phyloP scores from a whole-genome alignment of 495 filamentous ascomycete species.

The Trichocladium uniseriatum region DNA sequence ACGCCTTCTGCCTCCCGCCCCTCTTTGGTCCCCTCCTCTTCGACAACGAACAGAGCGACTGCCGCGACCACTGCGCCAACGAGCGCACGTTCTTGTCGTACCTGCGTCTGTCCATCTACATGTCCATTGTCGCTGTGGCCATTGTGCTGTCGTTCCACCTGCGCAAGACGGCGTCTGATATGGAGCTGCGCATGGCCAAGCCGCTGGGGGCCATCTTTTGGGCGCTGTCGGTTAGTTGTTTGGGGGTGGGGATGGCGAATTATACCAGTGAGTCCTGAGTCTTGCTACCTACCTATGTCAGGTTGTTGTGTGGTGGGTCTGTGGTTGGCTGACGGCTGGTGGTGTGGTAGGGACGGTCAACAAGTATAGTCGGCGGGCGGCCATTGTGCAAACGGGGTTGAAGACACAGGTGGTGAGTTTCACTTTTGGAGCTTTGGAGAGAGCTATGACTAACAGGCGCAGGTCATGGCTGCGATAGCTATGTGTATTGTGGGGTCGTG shows the following conservation, averaged over 20 bases:
- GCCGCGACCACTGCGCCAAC: slow-evolving; percentile 72
- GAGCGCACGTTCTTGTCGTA: slow-evolving; percentile 89
- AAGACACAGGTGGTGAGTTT: slow-evolving; percentile 71
- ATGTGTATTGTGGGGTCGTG: slow-evolving; percentile 73
- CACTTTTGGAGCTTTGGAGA: neutral
- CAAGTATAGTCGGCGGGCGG: slow-evolving; percentile 65
- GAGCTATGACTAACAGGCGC: neutral
- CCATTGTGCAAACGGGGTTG: slow-evolving; percentile 88
- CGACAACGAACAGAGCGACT: slow-evolving; percentile 79
- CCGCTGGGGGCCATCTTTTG: slow-evolving; percentile 88
- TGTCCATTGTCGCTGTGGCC: slow-evolving; percentile 79
- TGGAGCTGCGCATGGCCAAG: slow-evolving; percentile 67
- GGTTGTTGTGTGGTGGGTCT: neutral
- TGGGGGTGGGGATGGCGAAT: slow-evolving; percentile 70
- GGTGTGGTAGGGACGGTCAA: slow-evolving; percentile 53
- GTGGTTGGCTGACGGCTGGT: too few relatives aligned
- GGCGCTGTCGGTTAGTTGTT: slow-evolving; percentile 63
- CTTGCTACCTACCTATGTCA: neutral
- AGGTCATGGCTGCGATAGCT: slow-evolving; percentile 65
- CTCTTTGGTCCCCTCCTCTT: slow-evolving; percentile 73
- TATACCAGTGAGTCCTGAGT: slow-evolving; percentile 52
- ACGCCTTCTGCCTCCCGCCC: slow-evolving; percentile 57
- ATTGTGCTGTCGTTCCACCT: slow-evolving; percentile 93
- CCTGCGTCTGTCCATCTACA: slow-evolving; percentile 83
- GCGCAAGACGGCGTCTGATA: slow-evolving; percentile 53